A percentile compares a stretch with the other conserved stretches of the same genome.
Conservation (phyloP, 345 rosid genomes). For the Aquilaria sinensis region DNA sequence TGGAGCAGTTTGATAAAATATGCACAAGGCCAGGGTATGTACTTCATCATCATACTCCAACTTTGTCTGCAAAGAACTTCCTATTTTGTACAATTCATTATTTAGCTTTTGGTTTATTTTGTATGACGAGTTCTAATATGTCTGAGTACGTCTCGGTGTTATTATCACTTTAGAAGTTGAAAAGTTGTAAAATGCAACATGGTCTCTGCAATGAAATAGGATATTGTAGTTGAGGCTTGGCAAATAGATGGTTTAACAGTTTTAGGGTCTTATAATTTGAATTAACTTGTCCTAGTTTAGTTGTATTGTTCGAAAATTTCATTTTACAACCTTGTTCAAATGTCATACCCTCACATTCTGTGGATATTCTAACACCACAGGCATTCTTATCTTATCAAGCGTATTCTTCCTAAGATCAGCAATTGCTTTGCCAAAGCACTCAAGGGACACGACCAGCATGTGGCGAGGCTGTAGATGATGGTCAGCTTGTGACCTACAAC, state of each 20-base stretch:
- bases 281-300: too few relatives aligned
- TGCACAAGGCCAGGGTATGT: conserved; percentile 70
- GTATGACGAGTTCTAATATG: background rate
- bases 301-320: too few relatives aligned
- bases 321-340: too few relatives aligned
- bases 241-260: too few relatives aligned
- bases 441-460: conserved; percentile 54
- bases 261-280: too few relatives aligned
- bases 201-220: too few relatives aligned
- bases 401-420: conserved; percentile 70
- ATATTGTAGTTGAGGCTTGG: too few relatives aligned
- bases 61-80: background rate
- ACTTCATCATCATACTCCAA: conserved; percentile 10
- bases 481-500: conserved; percentile 23
- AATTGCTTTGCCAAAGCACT: conserved; percentile 68
- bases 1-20: conserved; percentile 89
- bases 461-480: conserved; percentile 43
- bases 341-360: background rate
- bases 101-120: background rate
- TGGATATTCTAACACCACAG: conserved; percentile 22
- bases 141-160: background rate
- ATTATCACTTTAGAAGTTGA: conserved; percentile 2
- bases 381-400: conserved; percentile 63
- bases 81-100: background rate
- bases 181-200: too few relatives aligned